A percentile compares a stretch with the other conserved stretches of the same genome.
Evolutionary conservation across 106 monocot species (phyloP).

Genomic region (Alisma plantagoaquatica): DNA sequence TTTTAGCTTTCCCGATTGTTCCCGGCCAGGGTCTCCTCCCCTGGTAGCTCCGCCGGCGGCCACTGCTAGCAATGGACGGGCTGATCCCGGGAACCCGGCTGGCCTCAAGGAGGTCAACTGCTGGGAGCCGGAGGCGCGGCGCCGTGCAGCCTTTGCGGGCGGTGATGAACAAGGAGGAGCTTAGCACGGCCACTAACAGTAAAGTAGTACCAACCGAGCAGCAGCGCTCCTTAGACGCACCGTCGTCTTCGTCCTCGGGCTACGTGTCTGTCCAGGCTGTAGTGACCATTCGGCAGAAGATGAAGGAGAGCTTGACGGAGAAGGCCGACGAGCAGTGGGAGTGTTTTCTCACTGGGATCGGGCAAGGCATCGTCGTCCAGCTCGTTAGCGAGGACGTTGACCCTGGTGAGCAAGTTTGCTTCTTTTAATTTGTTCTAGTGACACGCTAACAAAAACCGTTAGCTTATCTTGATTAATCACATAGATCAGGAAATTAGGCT

Average conservation of each 20-base stretch:
- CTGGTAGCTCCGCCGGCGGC: not conserved
- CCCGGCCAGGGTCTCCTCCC: not conserved
- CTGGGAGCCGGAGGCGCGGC: slow-evolving; percentile 5
- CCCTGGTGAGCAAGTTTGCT: slow-evolving; percentile 41
- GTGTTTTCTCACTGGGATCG: slow-evolving; percentile 45
- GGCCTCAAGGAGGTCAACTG: not conserved
- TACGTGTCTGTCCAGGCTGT: slow-evolving; percentile 44
- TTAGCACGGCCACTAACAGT: slow-evolving; percentile 15
- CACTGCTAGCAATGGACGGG: too few relatives aligned
- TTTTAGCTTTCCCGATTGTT: not conserved
- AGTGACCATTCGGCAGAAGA: slow-evolving; percentile 55
- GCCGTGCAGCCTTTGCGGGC: too few relatives aligned
- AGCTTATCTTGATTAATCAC: not conserved
- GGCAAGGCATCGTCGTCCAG: slow-evolving; percentile 60
- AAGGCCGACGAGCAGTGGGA: slow-evolving; percentile 46
- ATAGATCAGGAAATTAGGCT: not conserved
- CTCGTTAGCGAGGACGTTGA: slow-evolving; percentile 67
- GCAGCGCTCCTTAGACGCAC: not conserved
- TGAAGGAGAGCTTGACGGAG: slow-evolving; percentile 35
- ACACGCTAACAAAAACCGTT: not conserved
- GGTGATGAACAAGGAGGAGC: slow-evolving; percentile 30
- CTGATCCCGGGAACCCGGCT: not conserved
- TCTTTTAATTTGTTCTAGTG: not conserved
- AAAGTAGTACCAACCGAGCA: too few relatives aligned
- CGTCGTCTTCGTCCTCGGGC: not conserved